A percentile compares a stretch with the other conserved stretches of the same genome.
Conservation (phyloP, 208 protist species). For the Borovskyia barvae region DNA sequence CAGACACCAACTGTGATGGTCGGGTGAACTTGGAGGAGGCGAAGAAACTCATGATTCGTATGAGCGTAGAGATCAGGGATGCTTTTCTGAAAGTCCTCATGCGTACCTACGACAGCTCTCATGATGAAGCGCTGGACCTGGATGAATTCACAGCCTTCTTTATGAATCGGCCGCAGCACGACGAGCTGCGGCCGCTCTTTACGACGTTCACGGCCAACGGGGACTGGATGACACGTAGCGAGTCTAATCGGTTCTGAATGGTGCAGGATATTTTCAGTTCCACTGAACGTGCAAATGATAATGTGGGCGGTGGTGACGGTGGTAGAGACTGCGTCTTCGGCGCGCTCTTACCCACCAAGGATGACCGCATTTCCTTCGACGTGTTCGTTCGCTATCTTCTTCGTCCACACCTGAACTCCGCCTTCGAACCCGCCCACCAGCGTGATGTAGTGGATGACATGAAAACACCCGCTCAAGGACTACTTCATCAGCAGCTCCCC, state of each 20-base stretch:
- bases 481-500: conserved; percentile 94
- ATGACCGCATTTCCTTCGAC: conserved; percentile 26
- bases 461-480: conserved; percentile 67
- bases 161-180: conserved; percentile 31
- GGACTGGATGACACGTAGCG: conserved; percentile 35
- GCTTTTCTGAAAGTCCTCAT: conserved; percentile 25
- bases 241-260: conserved; percentile 42
- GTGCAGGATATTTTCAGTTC: too few relatives aligned
- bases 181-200: conserved; percentile 42
- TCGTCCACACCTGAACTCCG: conserved; percentile 31
- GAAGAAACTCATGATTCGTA: conserved; percentile 40
- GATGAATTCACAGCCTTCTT: conserved; percentile 57
- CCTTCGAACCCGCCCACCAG: conserved; percentile 23
- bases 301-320: too few relatives aligned
- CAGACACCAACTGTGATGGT: conserved; percentile 45
- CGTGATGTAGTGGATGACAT: conserved; percentile 69
- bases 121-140: conserved; percentile 42
- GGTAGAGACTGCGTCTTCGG: conserved; percentile 20
- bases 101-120: conserved; percentile 31
- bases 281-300: too few relatives aligned
- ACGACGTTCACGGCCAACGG: conserved; percentile 16
- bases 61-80: conserved; percentile 43
- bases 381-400: conserved; percentile 39
- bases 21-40: conserved; percentile 44
- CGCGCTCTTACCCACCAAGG: conserved; percentile 12